Evolutionary conservation across 78 protist genomes (phyloP).

Genomic region (Monosiga brevicollis): DNA sequence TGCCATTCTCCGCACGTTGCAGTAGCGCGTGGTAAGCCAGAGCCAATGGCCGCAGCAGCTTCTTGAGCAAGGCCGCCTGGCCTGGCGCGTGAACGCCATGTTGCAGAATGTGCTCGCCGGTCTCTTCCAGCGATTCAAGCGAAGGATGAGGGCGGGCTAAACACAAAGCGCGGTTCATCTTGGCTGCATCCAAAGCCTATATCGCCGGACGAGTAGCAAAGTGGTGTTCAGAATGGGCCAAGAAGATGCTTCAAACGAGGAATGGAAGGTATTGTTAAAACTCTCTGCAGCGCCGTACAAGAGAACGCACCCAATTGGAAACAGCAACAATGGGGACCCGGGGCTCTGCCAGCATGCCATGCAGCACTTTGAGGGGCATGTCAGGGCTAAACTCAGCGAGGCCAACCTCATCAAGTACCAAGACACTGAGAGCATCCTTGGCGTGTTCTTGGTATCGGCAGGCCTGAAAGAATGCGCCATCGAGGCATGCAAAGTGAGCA

Average conservation of each 20-base stretch:
- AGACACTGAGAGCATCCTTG: conserved; percentile 3
- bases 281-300: too few species aligned
- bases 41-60: not conserved
- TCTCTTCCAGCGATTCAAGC: conserved; percentile 21
- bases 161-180: conserved; percentile 41
- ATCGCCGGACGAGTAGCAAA: not conserved
- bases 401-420: conserved; percentile 58
- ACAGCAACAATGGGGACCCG: conserved; percentile 44
- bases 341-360: conserved; percentile 32
- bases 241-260: not conserved
- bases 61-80: not conserved
- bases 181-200: conserved; percentile 47
- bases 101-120: conserved; percentile 33
- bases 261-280: too few species aligned
- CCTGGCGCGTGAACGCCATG: not conserved
- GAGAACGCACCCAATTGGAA: conserved; percentile 42
- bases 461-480: too few species aligned
- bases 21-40: conserved; percentile 22
- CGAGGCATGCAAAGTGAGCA: too few species aligned
- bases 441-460: conserved; percentile 3
- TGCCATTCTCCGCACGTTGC: conserved; percentile 17
- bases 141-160: conserved; percentile 30
- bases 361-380: conserved; percentile 65
- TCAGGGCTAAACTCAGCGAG: conserved; percentile 44
- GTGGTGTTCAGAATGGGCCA: not conserved